A percentile compares a stretch with the other conserved stretches of the same genome.
Conservation (phyloP, 768 basidiomycete species). For the Phlebiopsis gigantea region DNA sequence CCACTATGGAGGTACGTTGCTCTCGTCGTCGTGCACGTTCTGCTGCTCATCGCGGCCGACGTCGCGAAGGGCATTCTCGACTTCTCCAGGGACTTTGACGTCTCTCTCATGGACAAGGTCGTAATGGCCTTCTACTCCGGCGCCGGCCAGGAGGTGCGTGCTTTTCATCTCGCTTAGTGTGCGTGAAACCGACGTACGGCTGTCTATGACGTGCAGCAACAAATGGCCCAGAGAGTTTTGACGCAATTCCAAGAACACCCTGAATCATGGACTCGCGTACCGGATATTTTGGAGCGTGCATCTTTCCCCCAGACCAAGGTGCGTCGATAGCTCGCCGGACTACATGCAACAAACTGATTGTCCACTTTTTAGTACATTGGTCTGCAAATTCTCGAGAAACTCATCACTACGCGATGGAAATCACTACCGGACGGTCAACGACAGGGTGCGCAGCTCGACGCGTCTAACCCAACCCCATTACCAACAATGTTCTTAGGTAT, state of each 20-base stretch:
- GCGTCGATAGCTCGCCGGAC: slow-evolving; percentile 1
- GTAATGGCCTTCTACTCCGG: slow-evolving; percentile 90
- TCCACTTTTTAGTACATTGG: slow-evolving; percentile 76
- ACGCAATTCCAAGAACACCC: slow-evolving; percentile 96
- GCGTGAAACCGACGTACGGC: background rate
- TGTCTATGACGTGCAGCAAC: slow-evolving; percentile 57
- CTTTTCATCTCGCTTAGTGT: slow-evolving; percentile 9
- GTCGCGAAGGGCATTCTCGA: slow-evolving; percentile 74
- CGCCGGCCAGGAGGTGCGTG: slow-evolving; percentile 70
- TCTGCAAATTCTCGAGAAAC: slow-evolving; percentile 92
- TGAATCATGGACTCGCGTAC: slow-evolving; percentile 96
- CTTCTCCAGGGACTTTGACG: slow-evolving; percentile 92
- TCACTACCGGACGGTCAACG: slow-evolving; percentile 91
- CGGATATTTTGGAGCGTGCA: slow-evolving; percentile 84
- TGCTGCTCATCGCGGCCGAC: background rate
- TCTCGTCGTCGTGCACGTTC: background rate
- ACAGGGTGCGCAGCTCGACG: slow-evolving; percentile 50
- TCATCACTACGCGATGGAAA: slow-evolving; percentile 94
- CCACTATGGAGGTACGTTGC: slow-evolving; percentile 35
- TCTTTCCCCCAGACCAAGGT: slow-evolving; percentile 86
- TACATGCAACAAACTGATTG: slow-evolving; percentile 14
- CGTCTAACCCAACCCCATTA: background rate
- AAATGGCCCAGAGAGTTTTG: slow-evolving; percentile 87
- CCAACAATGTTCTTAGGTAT: slow-evolving; percentile 52
- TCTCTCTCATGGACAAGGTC: slow-evolving; percentile 88